These are phyloP conservation scores for Myxozyma mucilagina DNA, from an alignment of 805 yeast genomes.

Conservation along the genomic window DNA sequence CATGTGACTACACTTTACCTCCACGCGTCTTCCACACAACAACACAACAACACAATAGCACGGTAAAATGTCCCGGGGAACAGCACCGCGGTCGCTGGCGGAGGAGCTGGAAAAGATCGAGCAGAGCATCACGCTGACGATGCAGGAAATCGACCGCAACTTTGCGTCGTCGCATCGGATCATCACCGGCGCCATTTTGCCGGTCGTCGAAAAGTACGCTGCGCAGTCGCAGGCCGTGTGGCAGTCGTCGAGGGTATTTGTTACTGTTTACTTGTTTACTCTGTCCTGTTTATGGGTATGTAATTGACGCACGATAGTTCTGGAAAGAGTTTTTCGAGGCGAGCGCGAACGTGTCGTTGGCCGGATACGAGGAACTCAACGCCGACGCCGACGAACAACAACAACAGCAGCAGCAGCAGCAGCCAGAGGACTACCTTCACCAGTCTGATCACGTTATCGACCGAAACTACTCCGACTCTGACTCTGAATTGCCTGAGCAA, in stretches of 20 bases:
- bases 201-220: constrained; percentile 63
- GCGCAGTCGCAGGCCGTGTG: constrained; percentile 59
- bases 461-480: constrained; percentile 1
- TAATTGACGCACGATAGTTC: too few species aligned
- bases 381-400: constrained; percentile 7
- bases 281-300: too few species aligned
- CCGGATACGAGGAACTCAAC: constrained; percentile 49
- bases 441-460: constrained; percentile 2
- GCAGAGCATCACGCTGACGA: constrained; percentile 71
- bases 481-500: too few species aligned
- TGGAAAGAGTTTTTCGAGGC: constrained; percentile 79
- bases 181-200: constrained; percentile 67
- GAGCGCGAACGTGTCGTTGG: constrained; percentile 64
- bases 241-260: constrained; percentile 41
- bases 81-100: constrained; percentile 24
- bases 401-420: constrained; percentile 2
- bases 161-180: constrained; percentile 66
- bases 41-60: not conserved
- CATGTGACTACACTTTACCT: not conserved
- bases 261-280: not conserved
- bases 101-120: constrained; percentile 65
- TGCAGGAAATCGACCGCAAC: constrained; percentile 79
- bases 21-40: not conserved
- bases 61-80: not conserved
- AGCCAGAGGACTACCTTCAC: not conserved